Conservation (phyloP, 2,329 filamentous ascomycete species). For the Penicillium brevicompactum region DNA sequence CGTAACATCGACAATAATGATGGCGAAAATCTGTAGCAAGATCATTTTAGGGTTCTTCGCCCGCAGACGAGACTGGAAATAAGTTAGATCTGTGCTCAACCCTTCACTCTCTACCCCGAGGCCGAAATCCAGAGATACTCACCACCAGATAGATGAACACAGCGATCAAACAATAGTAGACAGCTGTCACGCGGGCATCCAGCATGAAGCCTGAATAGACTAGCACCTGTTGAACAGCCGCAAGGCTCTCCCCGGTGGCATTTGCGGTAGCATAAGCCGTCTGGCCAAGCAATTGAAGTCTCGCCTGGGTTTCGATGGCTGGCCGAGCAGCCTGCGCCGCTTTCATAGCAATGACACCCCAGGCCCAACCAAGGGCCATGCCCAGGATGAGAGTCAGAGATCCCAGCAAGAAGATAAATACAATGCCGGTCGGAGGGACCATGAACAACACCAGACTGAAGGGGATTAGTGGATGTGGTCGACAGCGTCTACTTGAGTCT, state of each 20-base stretch:
- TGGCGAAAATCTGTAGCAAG: constrained; percentile 50
- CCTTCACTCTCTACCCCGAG: background rate
- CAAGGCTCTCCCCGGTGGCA: constrained; percentile 29
- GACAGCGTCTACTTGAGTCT: background rate
- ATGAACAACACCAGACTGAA: constrained; percentile 46
- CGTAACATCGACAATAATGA: constrained; percentile 51
- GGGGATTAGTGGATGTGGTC: constrained; percentile 8
- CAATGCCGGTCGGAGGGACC: constrained; percentile 49
- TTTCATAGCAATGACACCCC: constrained; percentile 54
- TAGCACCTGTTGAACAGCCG: constrained; percentile 38
- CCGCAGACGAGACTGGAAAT: constrained; percentile 44
- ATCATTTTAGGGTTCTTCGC: constrained; percentile 50
- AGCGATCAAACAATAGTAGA: constrained; percentile 42
- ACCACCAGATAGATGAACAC: constrained; percentile 49
- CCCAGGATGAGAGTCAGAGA: constrained; percentile 49
- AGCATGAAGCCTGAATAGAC: constrained; percentile 52
- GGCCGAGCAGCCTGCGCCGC: constrained; percentile 50
- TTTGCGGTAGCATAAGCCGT: constrained; percentile 35
- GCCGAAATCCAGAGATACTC: background rate
- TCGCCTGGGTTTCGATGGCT: constrained; percentile 39
- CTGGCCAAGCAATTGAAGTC: constrained; percentile 38
- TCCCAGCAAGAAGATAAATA: constrained; percentile 50
- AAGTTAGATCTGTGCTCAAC: background rate
- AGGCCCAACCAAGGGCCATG: constrained; percentile 53
- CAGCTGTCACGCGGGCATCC: constrained; percentile 48